Percentiles rank a stretch among this genome's conserved stretches.
These are phyloP conservation scores for Zopfochytrium polystomum DNA, from an alignment of 371 early-diverging fungal species.

Conservation along the genomic window DNA sequence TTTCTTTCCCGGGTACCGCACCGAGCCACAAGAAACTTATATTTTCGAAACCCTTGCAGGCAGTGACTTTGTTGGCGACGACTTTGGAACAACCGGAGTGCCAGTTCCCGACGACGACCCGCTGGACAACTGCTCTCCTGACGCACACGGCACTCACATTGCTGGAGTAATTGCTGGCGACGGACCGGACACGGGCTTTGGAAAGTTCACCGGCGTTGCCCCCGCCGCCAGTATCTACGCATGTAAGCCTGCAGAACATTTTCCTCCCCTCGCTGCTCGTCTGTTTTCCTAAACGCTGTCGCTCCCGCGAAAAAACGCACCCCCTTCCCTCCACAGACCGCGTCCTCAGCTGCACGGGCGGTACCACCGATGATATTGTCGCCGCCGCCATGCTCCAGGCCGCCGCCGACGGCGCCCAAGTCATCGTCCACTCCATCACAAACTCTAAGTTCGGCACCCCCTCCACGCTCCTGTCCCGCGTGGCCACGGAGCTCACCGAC, in stretches of 20 bases:
- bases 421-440: conserved; percentile 60
- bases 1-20: too few species aligned
- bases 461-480: conserved; percentile 19
- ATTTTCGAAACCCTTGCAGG: too few species aligned
- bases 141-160: conserved; percentile 59
- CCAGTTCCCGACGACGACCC: conserved; percentile 53
- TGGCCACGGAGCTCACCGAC: not conserved
- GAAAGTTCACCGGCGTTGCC: conserved; percentile 37
- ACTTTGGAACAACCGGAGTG: conserved; percentile 12
- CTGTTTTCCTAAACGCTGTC: too few species aligned
- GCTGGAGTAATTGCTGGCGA: conserved; percentile 58
- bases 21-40: too few species aligned
- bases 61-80: conserved; percentile 52
- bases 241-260: too few species aligned
- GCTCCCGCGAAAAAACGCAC: too few species aligned
- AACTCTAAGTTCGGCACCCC: conserved; percentile 19
- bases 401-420: conserved; percentile 57
- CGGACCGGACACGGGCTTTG: conserved; percentile 18
- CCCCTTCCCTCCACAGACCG: too few species aligned
- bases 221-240: conserved; percentile 32
- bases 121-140: conserved; percentile 45
- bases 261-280: conserved; percentile 49
- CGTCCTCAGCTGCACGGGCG: conserved; percentile 65
- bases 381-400: conserved; percentile 51
- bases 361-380: conserved; percentile 61